Conservation (phyloP, 768 basidiomycete species). For the Psilocybe subaeruginosa region DNA sequence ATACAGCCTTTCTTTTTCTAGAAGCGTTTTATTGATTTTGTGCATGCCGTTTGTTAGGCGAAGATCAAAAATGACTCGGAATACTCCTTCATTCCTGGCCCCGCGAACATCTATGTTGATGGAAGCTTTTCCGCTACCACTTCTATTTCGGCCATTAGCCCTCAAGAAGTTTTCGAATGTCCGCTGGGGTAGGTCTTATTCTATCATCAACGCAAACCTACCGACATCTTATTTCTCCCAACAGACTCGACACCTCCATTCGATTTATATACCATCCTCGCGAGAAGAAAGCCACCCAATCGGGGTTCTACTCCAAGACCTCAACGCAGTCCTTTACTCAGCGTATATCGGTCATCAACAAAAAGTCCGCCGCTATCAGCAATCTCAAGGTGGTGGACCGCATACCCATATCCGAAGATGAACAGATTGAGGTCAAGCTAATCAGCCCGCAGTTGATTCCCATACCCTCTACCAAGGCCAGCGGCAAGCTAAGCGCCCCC, state of each 20-base stretch:
- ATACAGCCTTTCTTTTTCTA: not conserved
- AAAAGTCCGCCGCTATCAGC: constrained; percentile 34
- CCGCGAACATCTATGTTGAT: constrained; percentile 51
- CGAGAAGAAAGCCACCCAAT: constrained; percentile 32
- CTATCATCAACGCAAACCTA: not conserved
- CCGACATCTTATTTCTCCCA: not conserved
- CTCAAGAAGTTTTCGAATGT: constrained; percentile 41
- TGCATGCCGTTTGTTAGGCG: constrained; percentile 27
- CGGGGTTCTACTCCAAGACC: constrained; percentile 38
- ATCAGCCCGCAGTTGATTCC: not conserved
- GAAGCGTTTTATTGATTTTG: not conserved
- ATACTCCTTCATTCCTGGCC: constrained; percentile 28
- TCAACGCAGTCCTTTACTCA: constrained; percentile 35
- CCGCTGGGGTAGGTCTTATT: constrained; percentile 35
- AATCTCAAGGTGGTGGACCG: constrained; percentile 42
- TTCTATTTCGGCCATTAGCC: constrained; percentile 35
- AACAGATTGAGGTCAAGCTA: constrained; percentile 39
- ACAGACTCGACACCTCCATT: constrained; percentile 43
- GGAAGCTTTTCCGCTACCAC: constrained; percentile 50
- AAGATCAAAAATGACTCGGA: constrained; percentile 52
- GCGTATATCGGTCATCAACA: constrained; percentile 43
- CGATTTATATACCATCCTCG: constrained; percentile 43
- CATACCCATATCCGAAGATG: constrained; percentile 39
- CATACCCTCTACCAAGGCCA: not conserved
- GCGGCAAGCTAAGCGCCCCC: not conserved